Evolutionary conservation across 305 asterid species (phyloP), one percentile per base, ranked within the genome.

Genomic region (Fraxinus ornus): DNA sequence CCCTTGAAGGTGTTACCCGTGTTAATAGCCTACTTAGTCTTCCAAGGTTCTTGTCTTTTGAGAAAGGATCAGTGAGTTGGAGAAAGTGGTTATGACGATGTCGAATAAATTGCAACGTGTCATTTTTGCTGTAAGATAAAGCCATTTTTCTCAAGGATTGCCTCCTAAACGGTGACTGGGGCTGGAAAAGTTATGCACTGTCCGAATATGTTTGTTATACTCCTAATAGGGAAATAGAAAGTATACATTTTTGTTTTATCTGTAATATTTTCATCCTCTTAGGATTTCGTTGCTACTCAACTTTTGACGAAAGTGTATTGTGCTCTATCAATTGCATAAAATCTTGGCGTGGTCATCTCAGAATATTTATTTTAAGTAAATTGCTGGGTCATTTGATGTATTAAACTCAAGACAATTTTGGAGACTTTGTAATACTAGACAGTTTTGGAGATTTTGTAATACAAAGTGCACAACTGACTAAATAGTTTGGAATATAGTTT

Each of bases 11-110:
- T 12, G 82, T 97, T 22, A 90, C 98, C 6, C 89, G 98, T 84
- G 98, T 92, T n/a, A 97, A 97, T 79, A 97, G 98, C 82, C 90
- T 97, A 70, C 93, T 97, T 30, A 97, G 98, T 83, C 86, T 97
- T n/a, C 99, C 99, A 0, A 88, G 99, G 88, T 92, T 94, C 90
- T 85, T 92, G 89, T 89, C 98, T 39, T 83, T 88, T 44, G 95
- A 93, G 75, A 92, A 84, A 85, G 83, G 94, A 84, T 92, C 97
- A 2, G 64, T 86, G 4, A 32, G 76, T 30, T 71, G 76, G 76
- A 91, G 98, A 81, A 95, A 93, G 85, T 94, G 98, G 99, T 81
- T 91, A 60, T 93, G 90, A 95, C 4, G 13, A 71, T 71, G 26
- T 71, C 44, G 5, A 71, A 21, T 5, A 17, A 15, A 71, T 44